Base-by-base conservation (phyloP, 176 grass and related monocot species). In the Hsuehochloa calcarea region DNA sequence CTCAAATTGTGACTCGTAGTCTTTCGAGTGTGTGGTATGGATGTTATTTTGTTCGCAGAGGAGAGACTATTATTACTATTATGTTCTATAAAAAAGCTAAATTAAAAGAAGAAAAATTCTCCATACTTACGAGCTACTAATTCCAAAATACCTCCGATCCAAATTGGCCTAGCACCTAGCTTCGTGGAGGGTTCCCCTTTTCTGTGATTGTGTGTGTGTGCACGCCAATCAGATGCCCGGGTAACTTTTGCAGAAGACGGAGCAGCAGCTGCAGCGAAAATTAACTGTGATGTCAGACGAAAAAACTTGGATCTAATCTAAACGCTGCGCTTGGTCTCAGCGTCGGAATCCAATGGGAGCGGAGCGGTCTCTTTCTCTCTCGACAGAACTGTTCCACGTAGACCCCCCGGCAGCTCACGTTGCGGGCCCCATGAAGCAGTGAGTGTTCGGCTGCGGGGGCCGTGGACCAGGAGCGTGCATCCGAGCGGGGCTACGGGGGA, bases 261-360 rank as follows among this genome's bases (percentile, higher is more conserved):
- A 27, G 65, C 34, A 22, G 15, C 19, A 16, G 29, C 14, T 5
- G 63, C 66, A 2, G 26, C 70, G 4, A 70, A 66, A 72, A 65
- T 50, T 25, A 76, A 70, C 5, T 51, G 45, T 51, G 23, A 22
- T 40, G 86, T 78, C 72, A 78, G 73, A 15, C 38, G 60, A 59
- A 77, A 77, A 80, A 52, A 26, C 20, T 0, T 34, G 44, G 55
- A 72, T 47, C 51, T n/a, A 77, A 79, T 85, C 65, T 14, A 37
- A 60, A 20, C 8, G 58, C 23, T 45, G 75, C 31, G 3, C 20
- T 25, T 34, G 22, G 54, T 60, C 55, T 37, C 37, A 5, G 37
- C 20, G 34, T 12, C 60, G 74, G 82, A 85, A 85, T 85, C 82
- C 80, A 5, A 88, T 4, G 81, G 73, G 72, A 3, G 26, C 34